Evolutionary conservation across 2,329 filamentous ascomycete genomes (phyloP).

Genomic region (Apiospora aurea): DNA sequence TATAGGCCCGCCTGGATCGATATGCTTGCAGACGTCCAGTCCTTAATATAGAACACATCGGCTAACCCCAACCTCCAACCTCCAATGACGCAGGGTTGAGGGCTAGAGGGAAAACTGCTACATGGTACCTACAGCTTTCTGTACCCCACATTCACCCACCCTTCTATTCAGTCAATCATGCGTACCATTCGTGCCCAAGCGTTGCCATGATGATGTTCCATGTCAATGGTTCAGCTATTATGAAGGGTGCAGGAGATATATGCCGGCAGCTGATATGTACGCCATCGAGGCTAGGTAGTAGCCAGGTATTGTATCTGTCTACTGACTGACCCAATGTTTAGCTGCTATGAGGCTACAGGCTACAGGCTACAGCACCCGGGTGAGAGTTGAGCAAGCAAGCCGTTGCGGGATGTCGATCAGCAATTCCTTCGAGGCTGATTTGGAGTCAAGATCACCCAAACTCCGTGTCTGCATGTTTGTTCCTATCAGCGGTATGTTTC

Average conservation of each 20-base stretch:
- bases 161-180: conserved; percentile 3
- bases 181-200: background rate
- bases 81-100: conserved; percentile 20
- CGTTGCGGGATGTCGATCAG: background rate
- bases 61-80: conserved; percentile 9
- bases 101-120: background rate
- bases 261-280: background rate
- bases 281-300: too few species aligned
- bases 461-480: background rate
- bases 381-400: background rate
- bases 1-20: conserved; percentile 18
- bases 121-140: conserved; percentile 9
- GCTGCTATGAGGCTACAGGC: background rate
- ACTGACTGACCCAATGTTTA: background rate
- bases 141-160: conserved; percentile 16
- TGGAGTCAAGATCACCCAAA: background rate
- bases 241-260: background rate
- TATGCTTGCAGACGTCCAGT: conserved; percentile 18
- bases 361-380: background rate
- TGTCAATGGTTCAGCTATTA: conserved; percentile 5
- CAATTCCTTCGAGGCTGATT: background rate
- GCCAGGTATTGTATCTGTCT: background rate
- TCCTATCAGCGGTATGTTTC: background rate
- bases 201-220: conserved; percentile 16
- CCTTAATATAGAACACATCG: conserved; percentile 17